Percentiles rank a stretch among this genome's conserved stretches.
phyloP scores from a whole-genome alignment of 1,284 basidiomycete species.

The Marasmius tenuissimus region DNA sequence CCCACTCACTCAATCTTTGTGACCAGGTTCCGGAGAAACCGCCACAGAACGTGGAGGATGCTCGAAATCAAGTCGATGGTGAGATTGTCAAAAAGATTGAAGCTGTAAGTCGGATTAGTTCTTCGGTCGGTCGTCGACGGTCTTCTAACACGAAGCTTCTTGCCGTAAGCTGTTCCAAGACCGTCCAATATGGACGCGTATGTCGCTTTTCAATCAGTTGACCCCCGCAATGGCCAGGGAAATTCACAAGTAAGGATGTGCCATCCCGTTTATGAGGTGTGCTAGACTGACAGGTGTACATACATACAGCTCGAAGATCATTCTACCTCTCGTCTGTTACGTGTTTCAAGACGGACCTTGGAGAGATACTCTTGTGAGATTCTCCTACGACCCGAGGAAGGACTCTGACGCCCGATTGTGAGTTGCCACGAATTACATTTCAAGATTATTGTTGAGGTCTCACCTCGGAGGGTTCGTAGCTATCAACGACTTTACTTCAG shows the following conservation, averaged over 20 bases:
- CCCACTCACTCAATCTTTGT: constrained; percentile 4
- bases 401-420: constrained; percentile 76
- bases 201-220: constrained; percentile 84
- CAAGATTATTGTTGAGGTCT: constrained; percentile 1
- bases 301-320: constrained; percentile 65
- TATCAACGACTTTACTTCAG: constrained; percentile 86
- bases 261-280: neutral
- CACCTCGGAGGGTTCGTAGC: constrained; percentile 35
- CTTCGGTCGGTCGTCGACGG: neutral
- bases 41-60: constrained; percentile 55
- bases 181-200: constrained; percentile 88
- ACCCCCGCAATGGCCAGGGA: constrained; percentile 65
- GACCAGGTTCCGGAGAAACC: constrained; percentile 68
- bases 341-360: constrained; percentile 94
- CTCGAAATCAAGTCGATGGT: constrained; percentile 55
- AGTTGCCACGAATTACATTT: constrained; percentile 14
- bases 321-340: constrained; percentile 76
- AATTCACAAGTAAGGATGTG: constrained; percentile 61
- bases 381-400: constrained; percentile 87
- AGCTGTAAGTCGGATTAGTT: constrained; percentile 40
- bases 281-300: neutral
- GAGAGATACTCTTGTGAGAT: constrained; percentile 85
- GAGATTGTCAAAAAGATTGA: constrained; percentile 59
- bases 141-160: constrained; percentile 1
- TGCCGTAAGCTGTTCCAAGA: constrained; percentile 58